Percentiles rank a stretch among this genome's conserved stretches.
Conservation (phyloP, 176 grass and related monocot genomes). For the Musa acuminata region DNA sequence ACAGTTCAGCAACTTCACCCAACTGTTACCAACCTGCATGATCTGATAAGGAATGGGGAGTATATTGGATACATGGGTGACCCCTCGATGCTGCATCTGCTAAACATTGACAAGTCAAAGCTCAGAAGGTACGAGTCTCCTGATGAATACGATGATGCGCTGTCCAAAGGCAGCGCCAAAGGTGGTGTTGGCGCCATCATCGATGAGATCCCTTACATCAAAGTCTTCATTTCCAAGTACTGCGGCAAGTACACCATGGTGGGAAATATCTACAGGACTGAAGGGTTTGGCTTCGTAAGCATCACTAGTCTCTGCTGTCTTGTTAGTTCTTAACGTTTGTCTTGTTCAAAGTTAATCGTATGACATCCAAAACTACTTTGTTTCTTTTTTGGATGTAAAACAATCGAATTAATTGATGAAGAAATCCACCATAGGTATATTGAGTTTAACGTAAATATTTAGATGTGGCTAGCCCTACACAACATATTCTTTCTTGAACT, state of each 20-base stretch:
- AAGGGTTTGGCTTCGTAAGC: slow-evolving; percentile 65
- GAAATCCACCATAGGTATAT: too few species aligned
- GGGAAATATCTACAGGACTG: slow-evolving; percentile 35
- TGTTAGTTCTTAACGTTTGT: too few species aligned
- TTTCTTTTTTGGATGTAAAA: too few species aligned
- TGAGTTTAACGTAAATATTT: too few species aligned
- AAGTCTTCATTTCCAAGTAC: slow-evolving; percentile 46
- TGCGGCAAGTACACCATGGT: slow-evolving; percentile 33
- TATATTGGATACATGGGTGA: slow-evolving; percentile 27
- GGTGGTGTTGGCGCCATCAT: slow-evolving; percentile 42
- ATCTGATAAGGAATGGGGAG: slow-evolving; percentile 12
- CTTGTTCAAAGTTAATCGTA: too few species aligned
- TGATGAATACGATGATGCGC: slow-evolving; percentile 13
- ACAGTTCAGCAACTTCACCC: slow-evolving; percentile 10
- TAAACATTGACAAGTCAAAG: slow-evolving; percentile 29
- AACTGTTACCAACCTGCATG: slow-evolving; percentile 19
- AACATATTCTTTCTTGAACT: too few species aligned
- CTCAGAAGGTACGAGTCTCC: slow-evolving; percentile 16
- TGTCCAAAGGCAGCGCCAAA: slow-evolving; percentile 28
- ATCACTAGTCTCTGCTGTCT: too few species aligned
- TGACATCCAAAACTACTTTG: too few species aligned
- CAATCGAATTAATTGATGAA: too few species aligned
- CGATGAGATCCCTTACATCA: slow-evolving; percentile 58
- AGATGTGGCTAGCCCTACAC: too few species aligned
- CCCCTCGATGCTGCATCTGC: slow-evolving; percentile 24